phyloP scores from a whole-genome alignment of 768 basidiomycete genomes.

The Lanmaoa pseudosensibilis region DNA sequence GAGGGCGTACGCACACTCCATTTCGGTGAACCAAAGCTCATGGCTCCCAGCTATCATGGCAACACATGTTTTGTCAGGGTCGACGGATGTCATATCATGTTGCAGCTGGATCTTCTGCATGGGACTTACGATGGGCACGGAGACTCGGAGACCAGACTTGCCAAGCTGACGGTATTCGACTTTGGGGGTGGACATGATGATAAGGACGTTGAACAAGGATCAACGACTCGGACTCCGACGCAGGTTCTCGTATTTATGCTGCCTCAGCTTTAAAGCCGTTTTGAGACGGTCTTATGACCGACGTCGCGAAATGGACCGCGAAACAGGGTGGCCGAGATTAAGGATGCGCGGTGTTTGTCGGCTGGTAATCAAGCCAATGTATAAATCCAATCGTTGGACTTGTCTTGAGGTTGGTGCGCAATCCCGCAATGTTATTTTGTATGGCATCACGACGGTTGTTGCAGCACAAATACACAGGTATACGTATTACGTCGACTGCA shows the following conservation, averaged over 20 bases:
- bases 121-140: constrained; percentile 33
- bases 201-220: neutral
- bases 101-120: neutral
- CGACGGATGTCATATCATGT: neutral
- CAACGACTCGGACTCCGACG: neutral
- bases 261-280: neutral
- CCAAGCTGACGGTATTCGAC: constrained; percentile 35
- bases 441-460: neutral
- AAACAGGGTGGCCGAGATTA: neutral
- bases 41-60: constrained; percentile 25
- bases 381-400: neutral
- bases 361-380: neutral
- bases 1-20: neutral
- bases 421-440: neutral
- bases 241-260: neutral
- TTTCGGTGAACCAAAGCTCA: constrained; percentile 4
- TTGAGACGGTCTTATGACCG: neutral
- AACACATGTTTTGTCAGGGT: neutral
- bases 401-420: neutral
- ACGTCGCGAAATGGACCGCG: too few relatives aligned
- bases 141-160: constrained; percentile 34
- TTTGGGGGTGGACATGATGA: constrained; percentile 11
- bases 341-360: neutral
- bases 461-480: neutral
- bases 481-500: neutral